A percentile compares a stretch with the other conserved stretches of the same genome.
Conservation (phyloP, 345 rosid genomes). For the Ceriops tagal region DNA sequence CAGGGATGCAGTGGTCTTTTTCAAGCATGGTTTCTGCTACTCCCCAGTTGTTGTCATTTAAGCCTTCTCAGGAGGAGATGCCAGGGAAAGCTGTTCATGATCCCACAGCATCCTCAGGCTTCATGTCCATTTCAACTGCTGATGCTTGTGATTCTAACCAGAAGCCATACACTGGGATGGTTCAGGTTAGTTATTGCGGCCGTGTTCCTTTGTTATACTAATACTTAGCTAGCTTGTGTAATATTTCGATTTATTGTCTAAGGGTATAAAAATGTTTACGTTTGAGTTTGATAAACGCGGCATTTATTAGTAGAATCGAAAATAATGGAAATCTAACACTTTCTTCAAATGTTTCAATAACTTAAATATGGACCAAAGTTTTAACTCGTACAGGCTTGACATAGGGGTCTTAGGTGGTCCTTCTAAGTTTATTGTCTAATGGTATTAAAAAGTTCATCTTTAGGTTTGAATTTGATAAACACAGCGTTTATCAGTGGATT, state of each 20-base stretch:
- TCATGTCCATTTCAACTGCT: constrained; percentile 37
- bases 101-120: constrained; percentile 38
- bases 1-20: constrained; percentile 62
- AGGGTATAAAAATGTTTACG: background rate
- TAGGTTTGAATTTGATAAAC: background rate
- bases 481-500: background rate
- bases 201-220: background rate
- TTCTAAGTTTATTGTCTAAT: background rate
- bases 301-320: background rate
- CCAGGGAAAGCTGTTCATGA: constrained; percentile 44
- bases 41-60: constrained; percentile 62
- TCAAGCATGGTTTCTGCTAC: constrained; percentile 52
- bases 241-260: no score
- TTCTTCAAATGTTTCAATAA: background rate
- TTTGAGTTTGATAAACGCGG: background rate
- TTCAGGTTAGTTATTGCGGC: constrained; percentile 44
- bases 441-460: background rate
- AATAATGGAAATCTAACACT: background rate
- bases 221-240: no score
- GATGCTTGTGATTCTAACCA: constrained; percentile 49
- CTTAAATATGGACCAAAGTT: no score
- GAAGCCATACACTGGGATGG: constrained; percentile 30
- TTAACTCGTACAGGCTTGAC: background rate
- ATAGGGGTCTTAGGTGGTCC: background rate
- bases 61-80: constrained; percentile 55